Conservation (phyloP, 306 rosid species). For the Albizia julibrissin region DNA sequence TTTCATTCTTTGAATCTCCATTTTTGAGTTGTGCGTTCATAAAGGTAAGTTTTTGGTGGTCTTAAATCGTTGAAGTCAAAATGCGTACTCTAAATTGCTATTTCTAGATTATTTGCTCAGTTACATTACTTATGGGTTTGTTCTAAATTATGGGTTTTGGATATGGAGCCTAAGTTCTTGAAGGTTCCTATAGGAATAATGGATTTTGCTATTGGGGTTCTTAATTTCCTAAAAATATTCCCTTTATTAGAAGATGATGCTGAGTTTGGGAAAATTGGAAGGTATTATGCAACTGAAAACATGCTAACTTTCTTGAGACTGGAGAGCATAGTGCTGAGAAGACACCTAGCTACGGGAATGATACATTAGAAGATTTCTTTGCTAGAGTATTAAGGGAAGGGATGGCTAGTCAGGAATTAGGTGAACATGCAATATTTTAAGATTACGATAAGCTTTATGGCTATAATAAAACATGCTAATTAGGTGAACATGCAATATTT, state of each 20-base stretch:
- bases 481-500: no score
- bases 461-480: no score
- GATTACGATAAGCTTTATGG: conserved; percentile 11
- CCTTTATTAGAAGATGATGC: conserved; percentile 91
- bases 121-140: no score
- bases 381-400: conserved; percentile 81
- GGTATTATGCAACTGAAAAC: conserved; percentile 96
- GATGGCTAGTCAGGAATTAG: conserved; percentile 95
- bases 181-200: conserved; percentile 92
- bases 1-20: no score
- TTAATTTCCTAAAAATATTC: conserved; percentile 74
- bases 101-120: no score
- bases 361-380: conserved; percentile 85
- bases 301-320: conserved; percentile 80
- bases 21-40: no score
- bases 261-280: conserved; percentile 90
- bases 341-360: conserved; percentile 93
- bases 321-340: conserved; percentile 85
- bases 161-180: conserved; percentile 72
- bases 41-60: no score
- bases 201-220: conserved; percentile 84
- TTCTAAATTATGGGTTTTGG: no score
- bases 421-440: conserved; percentile 80
- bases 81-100: no score
- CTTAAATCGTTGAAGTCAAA: no score